Evolutionary conservation across 2,329 filamentous ascomycete genomes (phyloP).

Genomic region (Seiridium unicorne): DNA sequence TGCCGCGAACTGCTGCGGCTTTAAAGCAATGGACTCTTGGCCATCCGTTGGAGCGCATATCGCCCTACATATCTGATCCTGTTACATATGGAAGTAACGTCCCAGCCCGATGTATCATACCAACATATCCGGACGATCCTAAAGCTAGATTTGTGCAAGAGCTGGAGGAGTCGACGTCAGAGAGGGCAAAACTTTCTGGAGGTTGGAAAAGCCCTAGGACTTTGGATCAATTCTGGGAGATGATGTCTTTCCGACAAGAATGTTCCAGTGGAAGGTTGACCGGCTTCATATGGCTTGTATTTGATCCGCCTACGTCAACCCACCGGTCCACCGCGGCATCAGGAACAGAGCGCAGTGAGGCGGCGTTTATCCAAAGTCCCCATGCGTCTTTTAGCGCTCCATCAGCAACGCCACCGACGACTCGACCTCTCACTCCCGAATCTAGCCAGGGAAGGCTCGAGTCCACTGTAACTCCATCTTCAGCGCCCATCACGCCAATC

Average conservation of each 20-base stretch:
- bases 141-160: constrained; percentile 89
- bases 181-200: constrained; percentile 54
- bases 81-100: constrained; percentile 45
- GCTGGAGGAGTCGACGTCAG: constrained; percentile 70
- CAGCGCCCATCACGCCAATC: constrained; percentile 21
- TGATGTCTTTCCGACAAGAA: constrained; percentile 96
- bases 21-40: constrained; percentile 68
- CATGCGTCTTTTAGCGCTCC: constrained; percentile 24
- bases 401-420: constrained; percentile 20
- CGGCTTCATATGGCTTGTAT: constrained; percentile 91
- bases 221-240: constrained; percentile 95
- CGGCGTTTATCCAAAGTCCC: constrained; percentile 22
- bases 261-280: constrained; percentile 90
- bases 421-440: constrained; percentile 7
- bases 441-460: constrained; percentile 1
- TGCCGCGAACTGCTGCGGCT: constrained; percentile 55
- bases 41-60: constrained; percentile 65
- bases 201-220: constrained; percentile 82
- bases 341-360: neutral
- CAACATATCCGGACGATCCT: constrained; percentile 90
- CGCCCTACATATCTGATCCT: constrained; percentile 56
- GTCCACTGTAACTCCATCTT: constrained; percentile 27
- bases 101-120: constrained; percentile 80
- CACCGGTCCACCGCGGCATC: constrained; percentile 8
- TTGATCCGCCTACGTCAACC: constrained; percentile 50